Evolutionary conservation across 768 basidiomycete genomes (phyloP), one percentile per base, ranked within the genome.

Genomic region (Suillus paluster): DNA sequence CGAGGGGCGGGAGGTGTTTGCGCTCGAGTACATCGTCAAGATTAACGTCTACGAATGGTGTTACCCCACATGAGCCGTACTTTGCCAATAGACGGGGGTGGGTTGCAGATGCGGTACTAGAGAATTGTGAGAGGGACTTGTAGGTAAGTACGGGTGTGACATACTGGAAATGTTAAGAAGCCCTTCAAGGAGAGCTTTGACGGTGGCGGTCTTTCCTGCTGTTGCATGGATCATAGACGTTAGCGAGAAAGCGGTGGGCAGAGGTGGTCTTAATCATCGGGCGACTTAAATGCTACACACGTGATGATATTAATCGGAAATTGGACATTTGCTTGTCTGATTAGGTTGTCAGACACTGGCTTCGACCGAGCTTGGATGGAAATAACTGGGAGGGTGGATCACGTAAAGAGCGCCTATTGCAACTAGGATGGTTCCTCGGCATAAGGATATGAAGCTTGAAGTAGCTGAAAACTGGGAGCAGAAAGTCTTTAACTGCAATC

Each of bases 1-100:
- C 90, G 12, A 94, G 82, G 8, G 92, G 92, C 0, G 92, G 92
- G 0, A 94, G 81, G 72, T 94, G 91, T 60, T 86, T 88, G 64
- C 90, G 81, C 54, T 90, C 83, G 61, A 94, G 79, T 3, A 94
- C 83, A 71, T 93, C 92, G 49, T 92, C 89, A 25, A 94, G 81
- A 30, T 82, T 81, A 63, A 93, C 83, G 60, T 86, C 77, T 67
- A 88, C 83, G 41, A 89, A 73, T 9, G 91, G 90, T 0, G 88
- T 89, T 45, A 91, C 83, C 55, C 81, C 78, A 70, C 84, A 89
- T 2, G 89, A 90, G n/a, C 63, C 89, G 81, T 59, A 88, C 87
- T 72, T 88, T 89, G 39, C 83, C 85, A 1, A 87, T 81, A 7
- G 87, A 83, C 6, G 89, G 86, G 8, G 88, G 88, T 1, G 87